A percentile compares a stretch with the other conserved stretches of the same genome.
phyloP scores from a whole-genome alignment of 352 stramenopile species.

The Pythium rhizo-oryzae region DNA sequence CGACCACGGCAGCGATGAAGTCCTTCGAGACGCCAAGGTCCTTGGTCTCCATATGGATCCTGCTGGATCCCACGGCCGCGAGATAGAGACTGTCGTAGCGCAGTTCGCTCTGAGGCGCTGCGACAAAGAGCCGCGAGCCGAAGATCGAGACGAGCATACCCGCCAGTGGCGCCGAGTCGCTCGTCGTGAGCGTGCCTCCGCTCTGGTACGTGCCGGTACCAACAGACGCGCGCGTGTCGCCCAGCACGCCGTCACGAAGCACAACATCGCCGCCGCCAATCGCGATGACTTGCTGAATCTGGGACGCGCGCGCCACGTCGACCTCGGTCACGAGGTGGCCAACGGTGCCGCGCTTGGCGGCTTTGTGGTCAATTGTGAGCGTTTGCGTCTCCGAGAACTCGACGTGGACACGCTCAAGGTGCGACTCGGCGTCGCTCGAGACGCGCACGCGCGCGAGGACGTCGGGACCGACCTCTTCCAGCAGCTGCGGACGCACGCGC shows the following conservation, averaged over 20 bases:
- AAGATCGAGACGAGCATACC: background rate
- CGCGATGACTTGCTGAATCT: background rate
- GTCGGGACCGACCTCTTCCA: background rate
- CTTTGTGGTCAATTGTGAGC: background rate
- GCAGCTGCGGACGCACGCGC: conserved; percentile 1
- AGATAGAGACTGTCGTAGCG: background rate
- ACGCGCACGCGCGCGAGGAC: conserved; percentile 11
- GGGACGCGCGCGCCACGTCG: background rate
- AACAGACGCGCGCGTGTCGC: background rate
- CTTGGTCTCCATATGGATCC: background rate
- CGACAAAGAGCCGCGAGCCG: background rate
- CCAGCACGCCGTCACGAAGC: background rate
- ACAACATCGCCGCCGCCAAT: conserved; percentile 2
- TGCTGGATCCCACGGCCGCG: background rate
- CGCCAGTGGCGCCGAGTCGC: background rate
- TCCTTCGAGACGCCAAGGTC: background rate
- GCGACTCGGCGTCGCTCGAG: background rate
- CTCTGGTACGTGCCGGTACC: background rate
- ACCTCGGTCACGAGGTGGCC: conserved; percentile 19
- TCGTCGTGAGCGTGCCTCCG: background rate
- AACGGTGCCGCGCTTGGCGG: background rate
- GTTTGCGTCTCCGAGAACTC: background rate
- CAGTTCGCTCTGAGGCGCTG: background rate
- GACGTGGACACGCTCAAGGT: background rate
- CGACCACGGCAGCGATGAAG: background rate